phyloP scores from a whole-genome alignment of 2,329 filamentous ascomycete species.

The Venturia pyrina region DNA sequence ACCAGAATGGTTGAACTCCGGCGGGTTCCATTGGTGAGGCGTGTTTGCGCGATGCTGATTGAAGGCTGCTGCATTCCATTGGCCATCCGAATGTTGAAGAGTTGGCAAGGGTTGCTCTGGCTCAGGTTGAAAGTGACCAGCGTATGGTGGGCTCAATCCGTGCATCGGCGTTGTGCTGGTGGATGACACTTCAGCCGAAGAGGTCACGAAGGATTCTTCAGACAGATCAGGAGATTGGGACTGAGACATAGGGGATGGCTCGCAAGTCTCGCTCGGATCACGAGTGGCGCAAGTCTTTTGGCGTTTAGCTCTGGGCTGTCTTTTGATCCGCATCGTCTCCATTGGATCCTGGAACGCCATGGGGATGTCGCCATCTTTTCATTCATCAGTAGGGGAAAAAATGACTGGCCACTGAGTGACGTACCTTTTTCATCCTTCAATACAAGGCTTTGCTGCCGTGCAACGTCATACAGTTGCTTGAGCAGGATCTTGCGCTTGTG shows the following conservation, averaged over 20 bases:
- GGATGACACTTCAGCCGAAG: background rate
- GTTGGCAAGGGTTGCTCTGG: conserved; percentile 10
- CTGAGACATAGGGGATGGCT: background rate
- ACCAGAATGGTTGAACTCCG: background rate
- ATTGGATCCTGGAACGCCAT: background rate
- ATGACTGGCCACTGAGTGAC: background rate
- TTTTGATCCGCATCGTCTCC: background rate
- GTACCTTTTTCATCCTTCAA: background rate
- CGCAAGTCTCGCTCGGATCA: background rate
- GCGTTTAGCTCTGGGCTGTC: background rate
- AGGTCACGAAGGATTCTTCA: background rate
- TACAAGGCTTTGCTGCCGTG: background rate
- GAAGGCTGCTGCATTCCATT: background rate
- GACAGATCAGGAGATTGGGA: background rate
- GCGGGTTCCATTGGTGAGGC: background rate
- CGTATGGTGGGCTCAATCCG: background rate
- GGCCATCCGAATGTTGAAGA: background rate
- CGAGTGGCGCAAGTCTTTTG: background rate
- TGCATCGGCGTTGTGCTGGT: background rate
- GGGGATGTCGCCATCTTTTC: background rate
- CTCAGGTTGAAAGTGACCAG: background rate
- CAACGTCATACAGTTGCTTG: conserved; percentile 3
- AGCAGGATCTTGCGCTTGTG: conserved; percentile 5
- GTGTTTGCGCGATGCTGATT: background rate
- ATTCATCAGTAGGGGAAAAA: background rate